These are phyloP conservation scores for Dentipellis fragilis DNA, from an alignment of 768 basidiomycete species.

Conservation along the genomic window DNA sequence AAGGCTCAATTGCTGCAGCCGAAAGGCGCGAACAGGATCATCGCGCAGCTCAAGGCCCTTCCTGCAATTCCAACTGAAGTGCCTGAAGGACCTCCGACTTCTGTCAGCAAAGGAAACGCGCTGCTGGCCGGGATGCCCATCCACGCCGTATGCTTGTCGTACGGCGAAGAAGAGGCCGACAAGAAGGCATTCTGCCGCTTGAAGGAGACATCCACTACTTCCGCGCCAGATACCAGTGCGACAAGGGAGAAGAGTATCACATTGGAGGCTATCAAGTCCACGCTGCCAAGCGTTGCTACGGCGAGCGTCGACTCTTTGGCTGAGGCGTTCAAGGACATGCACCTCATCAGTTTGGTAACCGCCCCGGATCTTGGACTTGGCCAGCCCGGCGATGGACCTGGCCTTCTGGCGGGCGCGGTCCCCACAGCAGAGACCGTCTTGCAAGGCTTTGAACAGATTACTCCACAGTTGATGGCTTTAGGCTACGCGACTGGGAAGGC, in stretches of 20 bases:
- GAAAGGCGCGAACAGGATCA: constrained; percentile 60
- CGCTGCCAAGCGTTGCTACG: constrained; percentile 29
- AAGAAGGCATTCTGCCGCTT: constrained; percentile 48
- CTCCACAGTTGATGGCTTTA: constrained; percentile 67
- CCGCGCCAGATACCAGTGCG: background rate
- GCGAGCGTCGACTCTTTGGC: constrained; percentile 42
- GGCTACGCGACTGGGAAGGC: constrained; percentile 67
- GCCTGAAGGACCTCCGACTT: constrained; percentile 26
- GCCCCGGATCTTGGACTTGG: constrained; percentile 64
- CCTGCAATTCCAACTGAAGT: constrained; percentile 33
- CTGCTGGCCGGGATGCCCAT: constrained; percentile 38
- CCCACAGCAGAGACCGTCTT: constrained; percentile 68
- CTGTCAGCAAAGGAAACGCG: constrained; percentile 17
- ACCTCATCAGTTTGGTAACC: constrained; percentile 48
- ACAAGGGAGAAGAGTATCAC: background rate
- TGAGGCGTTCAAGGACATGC: constrained; percentile 46
- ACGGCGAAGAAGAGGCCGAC: constrained; percentile 53
- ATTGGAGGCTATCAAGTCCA: background rate
- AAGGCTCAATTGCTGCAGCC: constrained; percentile 59
- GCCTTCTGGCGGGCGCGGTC: constrained; percentile 63
- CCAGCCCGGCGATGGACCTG: constrained; percentile 56
- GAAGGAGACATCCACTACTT: constrained; percentile 8
- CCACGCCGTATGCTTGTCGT: constrained; percentile 66
- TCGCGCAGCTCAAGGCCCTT: constrained; percentile 56
- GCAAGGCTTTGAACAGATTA: constrained; percentile 58